Evolutionary conservation across 2,329 filamentous ascomycete species (phyloP).

Genomic region (Cercospora janseana): DNA sequence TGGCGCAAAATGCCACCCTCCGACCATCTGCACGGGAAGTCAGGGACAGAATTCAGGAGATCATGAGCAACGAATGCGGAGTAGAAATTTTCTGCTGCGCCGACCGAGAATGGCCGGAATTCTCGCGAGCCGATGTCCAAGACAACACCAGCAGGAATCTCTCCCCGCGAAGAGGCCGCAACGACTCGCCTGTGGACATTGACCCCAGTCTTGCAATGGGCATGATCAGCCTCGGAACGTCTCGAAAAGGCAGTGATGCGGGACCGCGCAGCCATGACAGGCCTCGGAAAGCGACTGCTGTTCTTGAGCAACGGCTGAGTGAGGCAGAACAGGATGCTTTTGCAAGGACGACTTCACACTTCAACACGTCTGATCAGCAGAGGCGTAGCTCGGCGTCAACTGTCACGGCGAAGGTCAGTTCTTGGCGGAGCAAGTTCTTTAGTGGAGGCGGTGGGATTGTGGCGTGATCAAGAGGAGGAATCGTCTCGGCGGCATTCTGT

Average conservation of each 20-base stretch:
- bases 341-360: constrained; percentile 5
- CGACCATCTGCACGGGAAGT: constrained; percentile 46
- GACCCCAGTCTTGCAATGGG: constrained; percentile 24
- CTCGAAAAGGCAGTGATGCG: constrained; percentile 17
- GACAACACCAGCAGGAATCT: constrained; percentile 14
- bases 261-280: background rate
- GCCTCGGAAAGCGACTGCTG: constrained; percentile 11
- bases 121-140: constrained; percentile 8
- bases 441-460: constrained; percentile 5
- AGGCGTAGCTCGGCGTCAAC: constrained; percentile 21
- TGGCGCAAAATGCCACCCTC: constrained; percentile 41
- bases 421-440: constrained; percentile 22
- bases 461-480: background rate
- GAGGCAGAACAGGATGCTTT: constrained; percentile 13
- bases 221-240: constrained; percentile 11
- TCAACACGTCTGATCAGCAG: constrained; percentile 2
- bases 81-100: constrained; percentile 35
- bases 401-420: constrained; percentile 23
- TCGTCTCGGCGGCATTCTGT: background rate
- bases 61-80: constrained; percentile 31
- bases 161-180: constrained; percentile 11
- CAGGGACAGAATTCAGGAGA: constrained; percentile 38
- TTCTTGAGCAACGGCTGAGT: constrained; percentile 7
- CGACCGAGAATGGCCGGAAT: constrained; percentile 29
- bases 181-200: constrained; percentile 11